Conservation (phyloP, 1,284 basidiomycete genomes). For the Fomitiporia mediterranea region DNA sequence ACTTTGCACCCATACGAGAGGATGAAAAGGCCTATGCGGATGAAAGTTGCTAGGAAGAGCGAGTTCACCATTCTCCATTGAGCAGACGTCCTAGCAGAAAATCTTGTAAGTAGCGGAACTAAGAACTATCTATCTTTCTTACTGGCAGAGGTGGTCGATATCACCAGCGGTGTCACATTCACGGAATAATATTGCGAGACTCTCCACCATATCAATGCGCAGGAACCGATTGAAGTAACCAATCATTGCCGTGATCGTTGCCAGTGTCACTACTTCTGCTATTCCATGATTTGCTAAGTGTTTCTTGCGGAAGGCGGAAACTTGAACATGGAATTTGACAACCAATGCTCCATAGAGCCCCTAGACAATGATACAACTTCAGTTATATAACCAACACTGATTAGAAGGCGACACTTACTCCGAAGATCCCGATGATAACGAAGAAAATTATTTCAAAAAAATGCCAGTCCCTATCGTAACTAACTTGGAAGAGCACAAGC, state of each 20-base stretch:
- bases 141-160: slow-evolving; percentile 93
- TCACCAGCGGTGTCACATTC: slow-evolving; percentile 96
- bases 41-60: slow-evolving; percentile 84
- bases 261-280: slow-evolving; percentile 84
- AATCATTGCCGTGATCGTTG: slow-evolving; percentile 84
- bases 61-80: slow-evolving; percentile 98
- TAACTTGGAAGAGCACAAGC: slow-evolving; percentile 96
- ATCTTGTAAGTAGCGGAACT: slow-evolving; percentile 6
- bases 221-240: slow-evolving; percentile 95
- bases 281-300: slow-evolving; percentile 83
- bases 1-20: slow-evolving; percentile 96
- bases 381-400: not conserved
- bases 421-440: slow-evolving; percentile 92
- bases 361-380: slow-evolving; percentile 38
- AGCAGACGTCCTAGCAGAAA: slow-evolving; percentile 58
- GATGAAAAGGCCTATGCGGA: slow-evolving; percentile 84
- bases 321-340: slow-evolving; percentile 95
- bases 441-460: slow-evolving; percentile 98
- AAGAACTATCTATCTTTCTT: slow-evolving; percentile 31
- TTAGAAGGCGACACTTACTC: slow-evolving; percentile 60
- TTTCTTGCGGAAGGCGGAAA: slow-evolving; percentile 89
- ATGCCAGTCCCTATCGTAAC: slow-evolving; percentile 97
- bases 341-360: slow-evolving; percentile 97
- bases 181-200: slow-evolving; percentile 92
- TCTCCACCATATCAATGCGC: slow-evolving; percentile 97